Evolutionary conservation across 2,329 filamentous ascomycete species (phyloP).

Genomic region (Escovopsis sp.): DNA sequence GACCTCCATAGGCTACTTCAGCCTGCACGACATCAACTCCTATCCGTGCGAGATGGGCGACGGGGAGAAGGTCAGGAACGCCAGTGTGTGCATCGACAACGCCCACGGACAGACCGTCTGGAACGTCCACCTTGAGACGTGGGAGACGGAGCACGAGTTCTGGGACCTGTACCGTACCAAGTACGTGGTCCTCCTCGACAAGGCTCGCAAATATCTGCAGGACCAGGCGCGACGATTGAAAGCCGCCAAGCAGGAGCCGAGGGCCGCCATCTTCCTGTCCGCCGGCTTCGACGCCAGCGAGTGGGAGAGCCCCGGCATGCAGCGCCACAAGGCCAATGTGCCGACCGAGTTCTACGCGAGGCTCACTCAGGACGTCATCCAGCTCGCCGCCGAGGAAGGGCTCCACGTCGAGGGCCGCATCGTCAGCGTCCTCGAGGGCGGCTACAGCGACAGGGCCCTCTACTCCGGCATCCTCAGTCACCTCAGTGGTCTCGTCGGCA

Average conservation of each 20-base stretch:
- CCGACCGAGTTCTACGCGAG: conserved; percentile 93
- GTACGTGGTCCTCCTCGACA: conserved; percentile 64
- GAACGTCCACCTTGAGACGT: conserved; percentile 87
- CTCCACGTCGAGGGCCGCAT: conserved; percentile 68
- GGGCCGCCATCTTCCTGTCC: conserved; percentile 83
- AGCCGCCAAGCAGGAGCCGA: conserved; percentile 45
- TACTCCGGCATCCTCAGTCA: conserved; percentile 83
- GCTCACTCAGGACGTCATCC: conserved; percentile 73
- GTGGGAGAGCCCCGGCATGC: conserved; percentile 85
- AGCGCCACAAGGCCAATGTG: conserved; percentile 88
- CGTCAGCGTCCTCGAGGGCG: conserved; percentile 88
- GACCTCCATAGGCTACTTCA: conserved; percentile 86
- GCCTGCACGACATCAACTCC: conserved; percentile 94
- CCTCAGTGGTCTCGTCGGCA: conserved; percentile 61
- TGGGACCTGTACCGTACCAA: conserved; percentile 74
- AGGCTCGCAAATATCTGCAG: conserved; percentile 63
- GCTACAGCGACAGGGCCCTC: conserved; percentile 85
- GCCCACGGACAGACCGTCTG: conserved; percentile 88
- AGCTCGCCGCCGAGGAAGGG: conserved; percentile 64
- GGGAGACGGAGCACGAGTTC: conserved; percentile 71
- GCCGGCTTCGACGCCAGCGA: conserved; percentile 96
- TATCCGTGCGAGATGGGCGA: conserved; percentile 95
- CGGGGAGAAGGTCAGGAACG: conserved; percentile 80
- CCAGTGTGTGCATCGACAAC: conserved; percentile 85
- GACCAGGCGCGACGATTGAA: conserved; percentile 53